Conservation (phyloP, 768 basidiomycete species). For the Lactifluus pinguis region DNA sequence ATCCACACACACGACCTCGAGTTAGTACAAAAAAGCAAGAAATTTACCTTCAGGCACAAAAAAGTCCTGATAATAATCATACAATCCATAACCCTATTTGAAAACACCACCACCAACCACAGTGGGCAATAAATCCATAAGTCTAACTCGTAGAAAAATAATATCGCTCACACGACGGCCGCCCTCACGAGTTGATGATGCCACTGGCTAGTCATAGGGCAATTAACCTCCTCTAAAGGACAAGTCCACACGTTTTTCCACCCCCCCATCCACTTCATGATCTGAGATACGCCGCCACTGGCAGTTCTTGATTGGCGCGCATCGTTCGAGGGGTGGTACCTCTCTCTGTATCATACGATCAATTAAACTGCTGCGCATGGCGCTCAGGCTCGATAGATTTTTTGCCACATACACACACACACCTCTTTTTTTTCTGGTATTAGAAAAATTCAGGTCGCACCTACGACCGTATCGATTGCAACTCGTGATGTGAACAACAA, state of each 20-base stretch:
- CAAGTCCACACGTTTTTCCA: not conserved
- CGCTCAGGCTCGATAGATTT: not conserved
- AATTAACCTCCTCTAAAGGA: not conserved
- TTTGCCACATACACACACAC: no score
- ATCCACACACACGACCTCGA: no score
- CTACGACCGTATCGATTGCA: not conserved
- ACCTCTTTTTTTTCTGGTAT: not conserved
- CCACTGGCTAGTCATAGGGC: not conserved
- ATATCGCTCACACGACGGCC: not conserved
- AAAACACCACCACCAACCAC: no score
- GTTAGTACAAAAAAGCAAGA: no score
- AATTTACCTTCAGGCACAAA: not conserved
- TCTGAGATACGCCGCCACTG: not conserved
- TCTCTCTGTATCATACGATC: not conserved
- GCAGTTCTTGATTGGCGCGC: not conserved
- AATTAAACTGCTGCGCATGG: not conserved
- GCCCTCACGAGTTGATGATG: not conserved
- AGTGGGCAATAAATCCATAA: not conserved
- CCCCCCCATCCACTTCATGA: not conserved
- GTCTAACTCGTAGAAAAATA: not conserved
- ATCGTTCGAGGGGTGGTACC: not conserved
- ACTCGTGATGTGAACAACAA: not conserved
- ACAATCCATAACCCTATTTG: no score
- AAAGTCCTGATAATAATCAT: no score
- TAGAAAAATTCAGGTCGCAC: not conserved